phyloP scores from a whole-genome alignment of 176 grass and related monocot species.

The Secale cereale region DNA sequence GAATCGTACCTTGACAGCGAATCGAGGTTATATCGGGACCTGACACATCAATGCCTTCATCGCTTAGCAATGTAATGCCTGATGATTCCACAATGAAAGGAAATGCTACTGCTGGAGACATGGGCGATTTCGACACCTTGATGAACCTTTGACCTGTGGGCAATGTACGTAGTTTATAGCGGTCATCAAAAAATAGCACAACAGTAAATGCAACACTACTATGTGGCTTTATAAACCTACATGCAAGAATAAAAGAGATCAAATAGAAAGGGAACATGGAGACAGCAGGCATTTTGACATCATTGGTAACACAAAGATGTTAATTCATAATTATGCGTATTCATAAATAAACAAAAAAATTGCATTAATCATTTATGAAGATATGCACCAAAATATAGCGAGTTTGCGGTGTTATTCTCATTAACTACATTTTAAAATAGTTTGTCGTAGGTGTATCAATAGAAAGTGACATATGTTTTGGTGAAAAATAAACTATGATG shows the following conservation, averaged over 20 bases:
- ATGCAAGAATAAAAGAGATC: not conserved
- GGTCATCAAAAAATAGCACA: not conserved
- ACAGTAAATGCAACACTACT: not conserved
- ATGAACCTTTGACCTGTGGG: slow-evolving; percentile 68
- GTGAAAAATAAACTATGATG: too few species aligned
- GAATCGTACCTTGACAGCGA: slow-evolving; percentile 59
- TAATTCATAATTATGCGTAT: not conserved
- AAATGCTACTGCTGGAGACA: slow-evolving; percentile 77
- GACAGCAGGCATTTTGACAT: not conserved
- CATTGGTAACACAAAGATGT: not conserved
- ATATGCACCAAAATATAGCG: too few species aligned
- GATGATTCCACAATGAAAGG: slow-evolving; percentile 70
- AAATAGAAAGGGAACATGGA: not conserved
- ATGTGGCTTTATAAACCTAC: not conserved
- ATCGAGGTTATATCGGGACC: slow-evolving; percentile 77
- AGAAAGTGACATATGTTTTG: too few species aligned
- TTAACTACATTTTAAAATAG: too few species aligned
- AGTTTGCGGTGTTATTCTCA: too few species aligned
- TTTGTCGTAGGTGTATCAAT: too few species aligned
- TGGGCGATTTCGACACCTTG: slow-evolving; percentile 83
- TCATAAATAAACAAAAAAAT: not conserved
- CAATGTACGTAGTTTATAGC: not conserved
- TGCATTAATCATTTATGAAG: too few species aligned
- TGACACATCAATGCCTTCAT: slow-evolving; percentile 54
- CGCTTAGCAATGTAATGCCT: slow-evolving; percentile 59